Percentiles rank a stretch among this genome's conserved stretches.
Evolutionary conservation across 2,329 filamentous ascomycete species (phyloP).

Genomic region (Ophiostoma triangulosporum): DNA sequence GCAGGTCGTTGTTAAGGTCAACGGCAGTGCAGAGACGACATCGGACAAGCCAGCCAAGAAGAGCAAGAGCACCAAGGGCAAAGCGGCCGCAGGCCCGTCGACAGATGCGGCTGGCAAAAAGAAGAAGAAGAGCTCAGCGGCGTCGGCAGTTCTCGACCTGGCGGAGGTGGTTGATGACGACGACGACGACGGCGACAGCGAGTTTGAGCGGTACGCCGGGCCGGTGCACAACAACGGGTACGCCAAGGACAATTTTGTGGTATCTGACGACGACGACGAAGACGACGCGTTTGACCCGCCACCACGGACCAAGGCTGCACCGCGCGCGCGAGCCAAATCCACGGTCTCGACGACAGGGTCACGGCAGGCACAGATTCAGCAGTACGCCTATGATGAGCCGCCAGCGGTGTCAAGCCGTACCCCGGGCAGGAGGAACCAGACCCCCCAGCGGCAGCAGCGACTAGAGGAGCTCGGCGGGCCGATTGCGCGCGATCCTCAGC

Average conservation of each 20-base stretch:
- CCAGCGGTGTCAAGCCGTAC: neutral
- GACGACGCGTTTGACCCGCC: neutral
- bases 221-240: slow-evolving; percentile 29
- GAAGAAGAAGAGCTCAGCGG: slow-evolving; percentile 9
- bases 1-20: slow-evolving; percentile 25
- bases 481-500: slow-evolving; percentile 41
- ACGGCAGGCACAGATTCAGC: slow-evolving; percentile 13
- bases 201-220: slow-evolving; percentile 25
- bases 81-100: neutral
- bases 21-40: slow-evolving; percentile 10
- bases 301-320: neutral
- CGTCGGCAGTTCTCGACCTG: slow-evolving; percentile 19
- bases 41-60: slow-evolving; percentile 10
- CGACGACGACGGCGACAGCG: slow-evolving; percentile 22
- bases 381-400: slow-evolving; percentile 6
- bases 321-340: neutral
- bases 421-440: slow-evolving; percentile 10
- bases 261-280: slow-evolving; percentile 29
- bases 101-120: neutral
- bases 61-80: neutral
- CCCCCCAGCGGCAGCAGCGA: slow-evolving; percentile 20
- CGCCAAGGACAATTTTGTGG: slow-evolving; percentile 28
- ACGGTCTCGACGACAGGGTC: slow-evolving; percentile 5
- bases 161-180: slow-evolving; percentile 17
- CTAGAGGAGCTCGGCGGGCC: slow-evolving; percentile 37